These are phyloP conservation scores for Diaporthe sp. DNA, from an alignment of 2,329 filamentous ascomycete species.

Conservation along the genomic window DNA sequence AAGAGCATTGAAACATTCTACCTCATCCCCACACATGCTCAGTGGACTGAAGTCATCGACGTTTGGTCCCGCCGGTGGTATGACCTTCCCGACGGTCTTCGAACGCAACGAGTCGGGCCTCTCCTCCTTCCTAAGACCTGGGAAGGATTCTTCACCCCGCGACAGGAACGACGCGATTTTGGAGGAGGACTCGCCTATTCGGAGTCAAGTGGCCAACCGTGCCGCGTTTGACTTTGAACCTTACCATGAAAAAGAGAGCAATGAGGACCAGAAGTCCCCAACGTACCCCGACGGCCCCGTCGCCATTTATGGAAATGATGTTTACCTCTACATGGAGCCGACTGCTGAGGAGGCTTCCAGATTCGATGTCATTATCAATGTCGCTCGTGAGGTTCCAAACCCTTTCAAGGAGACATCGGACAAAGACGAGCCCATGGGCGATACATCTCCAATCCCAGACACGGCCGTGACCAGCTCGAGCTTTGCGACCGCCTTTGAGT, in stretches of 20 bases:
- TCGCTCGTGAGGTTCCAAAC: constrained; percentile 83
- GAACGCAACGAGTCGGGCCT: constrained; percentile 70
- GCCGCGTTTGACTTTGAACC: constrained; percentile 68
- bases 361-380: constrained; percentile 88
- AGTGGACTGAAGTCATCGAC: constrained; percentile 67
- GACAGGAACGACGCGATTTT: constrained; percentile 56
- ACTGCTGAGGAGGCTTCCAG: constrained; percentile 79
- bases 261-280: constrained; percentile 83
- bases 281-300: constrained; percentile 86
- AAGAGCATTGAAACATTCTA: constrained; percentile 73
- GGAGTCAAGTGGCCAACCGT: constrained; percentile 70
- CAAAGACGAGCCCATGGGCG: constrained; percentile 39
- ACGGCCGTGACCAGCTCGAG: constrained; percentile 68
- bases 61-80: constrained; percentile 70
- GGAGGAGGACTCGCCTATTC: constrained; percentile 69
- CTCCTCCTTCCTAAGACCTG: constrained; percentile 67
- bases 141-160: constrained; percentile 48
- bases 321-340: constrained; percentile 84
- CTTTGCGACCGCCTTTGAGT: constrained; percentile 71
- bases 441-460: constrained; percentile 61
- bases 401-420: constrained; percentile 65
- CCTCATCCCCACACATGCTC: constrained; percentile 75
- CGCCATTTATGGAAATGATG: constrained; percentile 81
- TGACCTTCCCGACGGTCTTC: constrained; percentile 71
- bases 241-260: constrained; percentile 74